phyloP scores from a whole-genome alignment of 2,329 filamentous ascomycete species.

The Cladorrhinum sp. region DNA sequence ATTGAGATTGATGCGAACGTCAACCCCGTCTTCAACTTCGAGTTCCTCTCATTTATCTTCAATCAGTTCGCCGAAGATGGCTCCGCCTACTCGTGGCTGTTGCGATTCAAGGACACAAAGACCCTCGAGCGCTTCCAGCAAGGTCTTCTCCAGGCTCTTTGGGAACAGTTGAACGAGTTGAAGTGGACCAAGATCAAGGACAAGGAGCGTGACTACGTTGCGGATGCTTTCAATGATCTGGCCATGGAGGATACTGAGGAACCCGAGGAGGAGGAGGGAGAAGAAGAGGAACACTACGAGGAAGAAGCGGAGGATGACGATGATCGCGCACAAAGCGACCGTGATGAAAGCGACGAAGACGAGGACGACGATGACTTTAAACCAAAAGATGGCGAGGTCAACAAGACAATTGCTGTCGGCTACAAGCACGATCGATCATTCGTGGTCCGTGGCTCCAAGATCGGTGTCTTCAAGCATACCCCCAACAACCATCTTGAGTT shows the following conservation, averaged over 20 bases:
- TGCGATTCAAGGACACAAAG: conserved; percentile 83
- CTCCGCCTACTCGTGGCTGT: conserved; percentile 89
- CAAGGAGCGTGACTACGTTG: conserved; percentile 86
- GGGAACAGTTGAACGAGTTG: conserved; percentile 91
- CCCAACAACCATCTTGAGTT: conserved; percentile 90
- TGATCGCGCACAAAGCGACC: conserved; percentile 53
- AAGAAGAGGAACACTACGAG: conserved; percentile 49
- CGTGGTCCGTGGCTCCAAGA: conserved; percentile 94
- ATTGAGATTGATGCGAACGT: conserved; percentile 84
- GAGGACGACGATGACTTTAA: conserved; percentile 79
- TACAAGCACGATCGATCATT: conserved; percentile 98
- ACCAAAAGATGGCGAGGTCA: conserved; percentile 67
- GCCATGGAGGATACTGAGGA: conserved; percentile 77
- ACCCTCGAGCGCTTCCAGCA: conserved; percentile 86
- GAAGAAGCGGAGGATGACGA: conserved; percentile 58
- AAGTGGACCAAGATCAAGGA: conserved; percentile 95
- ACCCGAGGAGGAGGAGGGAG: conserved; percentile 43
- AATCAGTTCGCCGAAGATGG: conserved; percentile 91
- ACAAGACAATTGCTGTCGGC: conserved; percentile 93
- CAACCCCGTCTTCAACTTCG: conserved; percentile 98
- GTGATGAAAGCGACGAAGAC: conserved; percentile 57
- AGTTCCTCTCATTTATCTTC: conserved; percentile 98
- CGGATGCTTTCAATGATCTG: conserved; percentile 92
- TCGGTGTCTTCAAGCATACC: conserved; percentile 97
- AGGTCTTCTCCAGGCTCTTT: conserved; percentile 89